Base-by-base conservation (phyloP, 805 yeast species). In the Naumovozyma dairenensis region DNA sequence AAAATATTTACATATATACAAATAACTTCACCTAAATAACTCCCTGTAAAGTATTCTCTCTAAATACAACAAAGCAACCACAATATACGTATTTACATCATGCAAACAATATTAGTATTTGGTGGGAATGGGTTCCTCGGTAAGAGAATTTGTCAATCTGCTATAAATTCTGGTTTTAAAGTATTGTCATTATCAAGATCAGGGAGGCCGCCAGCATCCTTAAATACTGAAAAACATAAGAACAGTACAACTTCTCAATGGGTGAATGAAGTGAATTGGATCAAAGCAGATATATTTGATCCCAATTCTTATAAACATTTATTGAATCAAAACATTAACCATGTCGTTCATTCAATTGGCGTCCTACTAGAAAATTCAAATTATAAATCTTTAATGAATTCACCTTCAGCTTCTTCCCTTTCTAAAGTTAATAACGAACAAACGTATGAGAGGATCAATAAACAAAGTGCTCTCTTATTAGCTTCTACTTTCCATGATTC, bases 71-170 rank as follows among this genome's bases (percentile, higher is more conserved):
- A n/a, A n/a, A n/a, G n/a, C n/a, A n/a, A n/a, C n/a, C n/a, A n/a
- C n/a, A n/a, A n/a, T n/a, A n/a, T n/a, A n/a, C n/a, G n/a, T n/a
- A n/a, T n/a, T n/a, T n/a, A n/a, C n/a, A n/a, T n/a, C n/a, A 41
- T 38, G 46, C 25, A 27, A 8, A 19, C 42, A 12, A 65, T 72
- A 3, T 73, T 83, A 3, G 83, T 86, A 0, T 74, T 86, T 48
- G 97, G 97, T 13, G 96, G 96, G 1, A 75, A 73, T 44, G 96
- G 96, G 6, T 83, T 83, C 51, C 55, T 87, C 38, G 86, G 94
- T 9, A 66, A 63, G 36, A 62, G 77, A 21, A 75, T 87, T 6
- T 82, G 93, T 50, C 78, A 77, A 50, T 66, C 68, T 2, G 93
- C 80, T 0, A 56, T 81, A 1, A 59, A 55, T 16, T 55, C 71